These are phyloP conservation scores for Tubosaeta sp. DNA, from an alignment of 768 basidiomycete species.

Conservation along the genomic window DNA sequence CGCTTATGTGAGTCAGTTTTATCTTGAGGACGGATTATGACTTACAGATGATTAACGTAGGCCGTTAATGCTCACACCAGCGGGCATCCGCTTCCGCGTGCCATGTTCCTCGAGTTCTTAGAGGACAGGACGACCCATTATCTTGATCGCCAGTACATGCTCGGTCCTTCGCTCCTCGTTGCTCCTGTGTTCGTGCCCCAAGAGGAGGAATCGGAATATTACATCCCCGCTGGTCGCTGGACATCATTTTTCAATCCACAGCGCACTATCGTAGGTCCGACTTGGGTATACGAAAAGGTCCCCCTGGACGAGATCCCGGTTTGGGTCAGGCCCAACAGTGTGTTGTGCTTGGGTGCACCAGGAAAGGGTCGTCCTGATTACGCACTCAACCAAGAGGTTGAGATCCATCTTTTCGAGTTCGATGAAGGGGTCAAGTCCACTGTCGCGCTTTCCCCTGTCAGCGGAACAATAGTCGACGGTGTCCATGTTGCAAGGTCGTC, in stretches of 20 bases:
- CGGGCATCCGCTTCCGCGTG: conserved; percentile 56
- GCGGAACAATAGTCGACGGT: conserved; percentile 5
- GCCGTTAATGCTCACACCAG: conserved; percentile 47
- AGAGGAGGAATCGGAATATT: conserved; percentile 54
- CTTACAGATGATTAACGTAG: conserved; percentile 26
- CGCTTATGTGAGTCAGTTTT: conserved; percentile 37
- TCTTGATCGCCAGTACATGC: conserved; percentile 58
- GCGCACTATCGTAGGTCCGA: conserved; percentile 52
- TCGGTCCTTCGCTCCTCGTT: conserved; percentile 56
- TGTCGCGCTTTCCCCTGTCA: conserved; percentile 14
- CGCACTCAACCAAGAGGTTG: conserved; percentile 36
- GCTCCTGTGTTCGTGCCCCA: conserved; percentile 57
- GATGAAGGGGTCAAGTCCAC: conserved; percentile 35
- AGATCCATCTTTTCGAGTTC: conserved; percentile 52
- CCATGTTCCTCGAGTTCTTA: conserved; percentile 65
- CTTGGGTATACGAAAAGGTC: conserved; percentile 61
- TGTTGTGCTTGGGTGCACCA: conserved; percentile 33
- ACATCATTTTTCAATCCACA: conserved; percentile 55
- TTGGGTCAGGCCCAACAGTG: conserved; percentile 56
- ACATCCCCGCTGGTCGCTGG: conserved; percentile 58
- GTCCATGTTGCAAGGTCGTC: conserved; percentile 11
- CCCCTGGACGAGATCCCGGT: conserved; percentile 62
- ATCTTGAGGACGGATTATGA: background rate
- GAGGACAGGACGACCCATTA: conserved; percentile 56
- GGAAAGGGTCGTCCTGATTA: conserved; percentile 50